Conservation (phyloP, 148 eudicot species). For the Fagopyrum esculentum region DNA sequence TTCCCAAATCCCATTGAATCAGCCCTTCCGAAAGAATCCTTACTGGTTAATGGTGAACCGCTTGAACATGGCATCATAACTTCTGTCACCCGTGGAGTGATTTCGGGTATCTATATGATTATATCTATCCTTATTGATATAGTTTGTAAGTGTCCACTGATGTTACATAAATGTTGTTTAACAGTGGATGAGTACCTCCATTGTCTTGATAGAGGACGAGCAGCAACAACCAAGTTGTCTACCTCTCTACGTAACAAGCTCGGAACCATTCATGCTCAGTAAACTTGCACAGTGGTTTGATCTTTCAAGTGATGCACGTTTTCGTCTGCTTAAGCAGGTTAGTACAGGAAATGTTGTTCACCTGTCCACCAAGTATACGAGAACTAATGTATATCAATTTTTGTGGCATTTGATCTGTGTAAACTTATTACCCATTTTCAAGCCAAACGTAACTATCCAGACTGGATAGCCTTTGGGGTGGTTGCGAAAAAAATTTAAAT, state of each 20-base stretch:
- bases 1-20: conserved; percentile 57
- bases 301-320: background rate
- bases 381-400: too few relatives aligned
- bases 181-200: conserved; percentile 66
- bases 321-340: background rate
- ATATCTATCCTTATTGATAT: background rate
- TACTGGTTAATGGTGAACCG: conserved; percentile 34
- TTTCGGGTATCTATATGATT: conserved; percentile 48
- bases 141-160: background rate
- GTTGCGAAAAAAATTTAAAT: too few relatives aligned
- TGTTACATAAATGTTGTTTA: background rate
- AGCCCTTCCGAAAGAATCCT: conserved; percentile 46
- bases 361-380: too few relatives aligned
- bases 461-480: too few relatives aligned
- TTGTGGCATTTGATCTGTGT: too few relatives aligned
- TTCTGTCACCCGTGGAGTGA: conserved; percentile 73
- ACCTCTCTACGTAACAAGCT: conserved; percentile 8
- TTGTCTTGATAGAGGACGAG: conserved; percentile 72
- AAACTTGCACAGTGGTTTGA: background rate
- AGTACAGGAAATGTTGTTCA: background rate
- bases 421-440: too few relatives aligned
- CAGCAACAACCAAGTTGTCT: conserved; percentile 45
- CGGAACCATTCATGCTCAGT: background rate
- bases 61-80: conserved; percentile 64
- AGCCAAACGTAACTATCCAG: too few relatives aligned